Evolutionary conservation across 306 rosid species (phyloP), one percentile per base, ranked within the genome.

Genomic region (Fragaria iinumae): DNA sequence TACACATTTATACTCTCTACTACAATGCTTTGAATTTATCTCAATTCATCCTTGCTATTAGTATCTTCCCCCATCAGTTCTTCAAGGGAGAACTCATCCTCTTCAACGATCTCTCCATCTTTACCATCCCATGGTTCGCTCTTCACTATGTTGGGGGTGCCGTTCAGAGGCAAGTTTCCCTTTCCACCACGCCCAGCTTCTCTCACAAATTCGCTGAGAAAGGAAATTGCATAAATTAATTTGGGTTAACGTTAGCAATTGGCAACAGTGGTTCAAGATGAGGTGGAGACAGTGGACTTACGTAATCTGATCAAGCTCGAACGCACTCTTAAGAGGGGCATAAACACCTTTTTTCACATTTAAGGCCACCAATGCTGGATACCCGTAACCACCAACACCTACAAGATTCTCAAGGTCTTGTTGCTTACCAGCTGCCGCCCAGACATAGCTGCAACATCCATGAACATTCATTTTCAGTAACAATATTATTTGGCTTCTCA

Each of bases 361-460:
- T 41, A 96, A 80, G 67, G 99, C 99, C 32, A 96, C 99, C 72
- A 96, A 81, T 64, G 99, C 99, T 4, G 99, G 99, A 84, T 96
- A 96, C 69, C 99, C 99, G 75, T 96, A 96, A 53, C 99, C 99
- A 47, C 99, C 99, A 69, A 96, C 99, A 78, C 99, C 96, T 5
- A 96, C 98, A 69, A 66, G 87, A 74, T 89, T 86, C 67, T 96
- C 99, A 4, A 96, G 97, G 83, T 96, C 96, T 36, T 88, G 93
- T 80, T 96, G 98, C 83, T 89, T 92, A 32, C 96, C 96, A 0
- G 99, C 97, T 27, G 99, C 96, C 64, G 87, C 86, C 99, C 99
- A 96, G 23, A 91, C 90, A 74, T 88, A 96, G 79, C 99, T 96
- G 93, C 71, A 75, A 82, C 3, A 63, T 74, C 6, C 71, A 45